Evolutionary conservation across 164 flowering plant species (phyloP), one percentile per base, ranked within the genome.

Genomic region (Piper betle): DNA sequence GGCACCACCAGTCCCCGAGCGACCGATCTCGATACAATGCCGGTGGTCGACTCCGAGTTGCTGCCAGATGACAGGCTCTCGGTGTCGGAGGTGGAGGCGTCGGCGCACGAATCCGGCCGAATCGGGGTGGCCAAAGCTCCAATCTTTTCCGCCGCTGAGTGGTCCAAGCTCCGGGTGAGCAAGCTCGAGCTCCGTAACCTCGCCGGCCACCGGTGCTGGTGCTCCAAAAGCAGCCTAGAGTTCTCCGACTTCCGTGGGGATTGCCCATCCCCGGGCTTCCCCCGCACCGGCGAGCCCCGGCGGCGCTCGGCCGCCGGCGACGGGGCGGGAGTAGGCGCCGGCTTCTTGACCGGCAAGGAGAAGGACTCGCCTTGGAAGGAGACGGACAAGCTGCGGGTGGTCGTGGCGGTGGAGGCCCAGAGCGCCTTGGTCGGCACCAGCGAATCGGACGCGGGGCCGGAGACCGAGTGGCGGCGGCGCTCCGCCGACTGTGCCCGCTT

Each of bases 51-150:
- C 52, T 83, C 95, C 52, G 88, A 80, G 70, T 91, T 87, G 73
- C 98, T 84, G 55, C 96, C 96, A 20, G 98, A 93, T 19, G 98
- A 93, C 60, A 86, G 92, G 74, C 97, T 93, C n/a, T 93, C 97
- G 13, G 90, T 79, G 75, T 93, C 98, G 18, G 98, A 88, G 5
- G 90, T 83, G 41, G 85, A 75, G 40, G 81, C 79, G 75, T 91
- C 94, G 7, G 58, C 39, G 58, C 71, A 13, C 1, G 39, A 33
- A 66, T 76, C 61, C 80, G 72, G 63, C 57, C 78, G 71, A 19
- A 63, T 80, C 59, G 87, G 81, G 61, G 85, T 78, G 77, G 89
- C 96, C 64, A 72, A 19, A 6, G 75, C 62, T 59, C 67, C 77
- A 71, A 52, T 61, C 53, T 58, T 66, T 39, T 63, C 73, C 38